phyloP scores from a whole-genome alignment of 768 basidiomycete species.

The Leccinum uliginosum region DNA sequence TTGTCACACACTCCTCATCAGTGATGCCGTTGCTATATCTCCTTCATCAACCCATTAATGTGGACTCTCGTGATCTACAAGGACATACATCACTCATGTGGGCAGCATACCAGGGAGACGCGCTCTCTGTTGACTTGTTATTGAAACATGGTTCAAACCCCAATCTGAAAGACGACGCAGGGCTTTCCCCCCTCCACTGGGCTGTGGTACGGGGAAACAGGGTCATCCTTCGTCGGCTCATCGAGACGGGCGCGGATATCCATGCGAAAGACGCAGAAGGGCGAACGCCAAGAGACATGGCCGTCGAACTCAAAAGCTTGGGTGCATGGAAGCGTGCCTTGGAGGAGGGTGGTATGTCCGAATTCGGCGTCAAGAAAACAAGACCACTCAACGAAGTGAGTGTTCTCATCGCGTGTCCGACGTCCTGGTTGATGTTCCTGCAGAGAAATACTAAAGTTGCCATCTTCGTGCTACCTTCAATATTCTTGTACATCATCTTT shows the following conservation, averaged over 20 bases:
- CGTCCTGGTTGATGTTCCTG: constrained; percentile 1
- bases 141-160: constrained; percentile 84
- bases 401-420: constrained; percentile 1
- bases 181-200: constrained; percentile 92
- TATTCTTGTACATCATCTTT: constrained; percentile 82
- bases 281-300: constrained; percentile 92
- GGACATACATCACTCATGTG: constrained; percentile 98
- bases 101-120: constrained; percentile 99
- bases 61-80: constrained; percentile 85
- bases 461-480: constrained; percentile 72
- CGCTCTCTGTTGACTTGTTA: constrained; percentile 87
- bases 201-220: constrained; percentile 95
- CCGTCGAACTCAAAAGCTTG: constrained; percentile 84
- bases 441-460: constrained; percentile 79
- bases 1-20: constrained; percentile 90
- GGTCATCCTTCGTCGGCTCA: constrained; percentile 74
- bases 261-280: constrained; percentile 76
- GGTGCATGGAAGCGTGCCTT: constrained; percentile 88
- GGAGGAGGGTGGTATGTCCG: constrained; percentile 81
- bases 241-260: constrained; percentile 85
- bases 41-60: constrained; percentile 87
- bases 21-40: constrained; percentile 94
- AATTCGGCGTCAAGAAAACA: constrained; percentile 63
- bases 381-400: constrained; percentile 70
- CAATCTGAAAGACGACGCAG: constrained; percentile 71